Conservation (phyloP, 2,329 filamentous ascomycete genomes). For the Diaporthe sp. region DNA sequence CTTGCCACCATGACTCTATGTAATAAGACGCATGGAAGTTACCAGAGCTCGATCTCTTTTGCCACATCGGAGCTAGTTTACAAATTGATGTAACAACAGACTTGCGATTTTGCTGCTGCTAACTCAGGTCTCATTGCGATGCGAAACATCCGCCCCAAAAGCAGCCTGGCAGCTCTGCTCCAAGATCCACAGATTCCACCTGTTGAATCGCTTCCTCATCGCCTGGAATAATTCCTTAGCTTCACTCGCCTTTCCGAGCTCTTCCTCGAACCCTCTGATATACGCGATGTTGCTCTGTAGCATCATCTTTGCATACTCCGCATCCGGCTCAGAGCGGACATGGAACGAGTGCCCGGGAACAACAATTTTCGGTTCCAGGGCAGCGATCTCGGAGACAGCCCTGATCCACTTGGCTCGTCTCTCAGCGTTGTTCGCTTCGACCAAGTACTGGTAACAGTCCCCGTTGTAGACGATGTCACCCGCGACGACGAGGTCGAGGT, state of each 20-base stretch:
- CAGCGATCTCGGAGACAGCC: neutral
- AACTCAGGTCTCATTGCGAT: neutral
- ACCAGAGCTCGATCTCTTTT: neutral
- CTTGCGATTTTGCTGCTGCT: neutral
- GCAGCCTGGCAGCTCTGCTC: conserved; percentile 1
- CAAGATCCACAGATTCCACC: conserved; percentile 27
- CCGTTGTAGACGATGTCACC: conserved; percentile 23
- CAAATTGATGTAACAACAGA: no score
- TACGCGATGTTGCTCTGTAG: neutral
- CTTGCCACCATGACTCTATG: neutral
- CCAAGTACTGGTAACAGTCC: conserved; percentile 14
- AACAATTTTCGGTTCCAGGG: neutral
- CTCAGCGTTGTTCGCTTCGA: neutral
- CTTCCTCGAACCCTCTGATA: conserved; percentile 15
- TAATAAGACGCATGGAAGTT: neutral
- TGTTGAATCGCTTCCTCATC: neutral
- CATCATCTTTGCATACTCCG: neutral
- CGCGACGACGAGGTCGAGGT: conserved; percentile 3
- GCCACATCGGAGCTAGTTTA: neutral
- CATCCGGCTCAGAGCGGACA: conserved; percentile 3
- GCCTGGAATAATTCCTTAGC: neutral
- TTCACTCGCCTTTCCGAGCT: neutral
- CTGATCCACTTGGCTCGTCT: conserved; percentile 4
- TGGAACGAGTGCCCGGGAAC: conserved; percentile 18
- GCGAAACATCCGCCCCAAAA: neutral